phyloP scores from a whole-genome alignment of 2,329 filamentous ascomycete species.

The Sclerotinia borealis region DNA sequence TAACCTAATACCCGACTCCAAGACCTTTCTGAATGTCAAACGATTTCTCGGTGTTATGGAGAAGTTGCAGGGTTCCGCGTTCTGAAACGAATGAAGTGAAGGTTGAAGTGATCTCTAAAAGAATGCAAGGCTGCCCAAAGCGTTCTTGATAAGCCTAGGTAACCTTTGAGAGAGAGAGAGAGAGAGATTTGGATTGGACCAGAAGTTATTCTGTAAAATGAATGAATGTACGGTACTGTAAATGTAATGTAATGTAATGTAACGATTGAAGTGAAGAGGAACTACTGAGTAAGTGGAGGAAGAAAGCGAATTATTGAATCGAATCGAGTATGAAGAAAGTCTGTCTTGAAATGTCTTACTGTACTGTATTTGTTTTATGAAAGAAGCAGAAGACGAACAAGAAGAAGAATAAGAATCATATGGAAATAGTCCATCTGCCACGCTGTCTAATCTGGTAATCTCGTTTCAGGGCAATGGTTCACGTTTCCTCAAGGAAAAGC shows the following conservation, averaged over 20 bases:
- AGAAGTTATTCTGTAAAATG: neutral
- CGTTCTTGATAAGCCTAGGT: conserved; percentile 1
- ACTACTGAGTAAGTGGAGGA: neutral
- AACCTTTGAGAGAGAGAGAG: neutral
- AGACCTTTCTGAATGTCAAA: conserved; percentile 15
- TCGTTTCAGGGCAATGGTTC: neutral
- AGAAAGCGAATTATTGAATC: neutral
- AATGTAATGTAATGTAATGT: neutral
- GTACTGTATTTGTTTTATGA: neutral
- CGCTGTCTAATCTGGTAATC: neutral
- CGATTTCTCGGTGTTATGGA: conserved; percentile 11
- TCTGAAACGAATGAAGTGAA: conserved; percentile 3
- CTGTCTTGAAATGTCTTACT: neutral
- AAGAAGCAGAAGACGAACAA: neutral
- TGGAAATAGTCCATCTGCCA: neutral
- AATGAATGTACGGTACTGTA: neutral
- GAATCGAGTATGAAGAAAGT: neutral
- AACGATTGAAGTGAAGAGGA: neutral
- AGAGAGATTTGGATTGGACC: neutral
- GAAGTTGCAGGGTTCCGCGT: conserved; percentile 9
- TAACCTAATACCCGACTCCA: neutral
- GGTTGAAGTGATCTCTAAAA: neutral
- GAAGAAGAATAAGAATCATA: neutral
- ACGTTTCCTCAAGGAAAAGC: neutral
- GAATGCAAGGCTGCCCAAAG: conserved; percentile 6